Evolutionary conservation across 257 asterid genomes (phyloP).

Genomic region (Solanum medicagineum): DNA sequence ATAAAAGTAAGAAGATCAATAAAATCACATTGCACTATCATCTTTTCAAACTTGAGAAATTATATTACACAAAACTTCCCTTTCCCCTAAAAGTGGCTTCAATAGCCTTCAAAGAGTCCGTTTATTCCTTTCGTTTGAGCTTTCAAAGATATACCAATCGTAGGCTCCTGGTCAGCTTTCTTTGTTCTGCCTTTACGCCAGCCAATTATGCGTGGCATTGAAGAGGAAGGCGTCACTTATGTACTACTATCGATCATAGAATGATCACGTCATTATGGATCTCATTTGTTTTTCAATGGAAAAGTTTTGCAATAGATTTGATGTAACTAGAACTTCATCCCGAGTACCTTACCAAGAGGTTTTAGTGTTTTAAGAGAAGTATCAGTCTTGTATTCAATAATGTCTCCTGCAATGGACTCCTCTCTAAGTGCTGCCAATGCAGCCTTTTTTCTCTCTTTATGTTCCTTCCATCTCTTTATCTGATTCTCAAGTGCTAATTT

Average conservation of each 20-base stretch:
- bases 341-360: conserved; percentile 66
- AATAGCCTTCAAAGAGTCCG: neutral
- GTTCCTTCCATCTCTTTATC: conserved; percentile 42
- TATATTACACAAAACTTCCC: neutral
- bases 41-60: neutral
- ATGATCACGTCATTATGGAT: neutral
- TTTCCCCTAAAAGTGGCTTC: neutral
- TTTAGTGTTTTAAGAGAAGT: conserved; percentile 29
- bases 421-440: conserved; percentile 40
- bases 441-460: conserved; percentile 35
- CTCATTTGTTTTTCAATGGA: neutral
- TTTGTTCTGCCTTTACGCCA: neutral
- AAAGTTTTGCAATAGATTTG: neutral
- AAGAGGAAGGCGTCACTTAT: neutral
- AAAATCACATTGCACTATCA: neutral
- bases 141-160: neutral
- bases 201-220: neutral
- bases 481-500: conserved; percentile 36
- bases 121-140: neutral
- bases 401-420: conserved; percentile 34
- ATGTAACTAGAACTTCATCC: conserved; percentile 39
- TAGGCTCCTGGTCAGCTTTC: no score
- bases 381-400: neutral
- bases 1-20: neutral
- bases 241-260: neutral